Percentiles rank a stretch among this genome's conserved stretches.
Conservation (phyloP, 306 rosid species). For the Coriaria nepalensis region DNA sequence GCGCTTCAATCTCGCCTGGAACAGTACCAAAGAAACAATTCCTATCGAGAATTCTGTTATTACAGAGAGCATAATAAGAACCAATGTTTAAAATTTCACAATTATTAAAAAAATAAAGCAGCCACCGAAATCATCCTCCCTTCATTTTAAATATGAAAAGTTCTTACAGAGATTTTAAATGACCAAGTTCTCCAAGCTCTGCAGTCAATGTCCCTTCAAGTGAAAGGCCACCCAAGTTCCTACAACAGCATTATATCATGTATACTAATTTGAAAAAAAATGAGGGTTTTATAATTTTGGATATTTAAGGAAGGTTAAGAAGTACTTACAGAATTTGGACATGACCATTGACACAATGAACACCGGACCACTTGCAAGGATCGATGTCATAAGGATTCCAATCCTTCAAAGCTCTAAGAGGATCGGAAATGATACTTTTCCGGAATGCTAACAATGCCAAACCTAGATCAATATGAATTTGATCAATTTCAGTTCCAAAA, state of each 20-base stretch:
- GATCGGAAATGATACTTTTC: slow-evolving; percentile 47
- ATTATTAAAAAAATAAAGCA: too few relatives aligned
- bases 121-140: not conserved
- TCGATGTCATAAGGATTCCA: slow-evolving; percentile 52
- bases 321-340: slow-evolving; percentile 62
- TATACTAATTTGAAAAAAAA: not conserved
- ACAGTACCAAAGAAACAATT: slow-evolving; percentile 59
- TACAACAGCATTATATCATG: slow-evolving; percentile 18
- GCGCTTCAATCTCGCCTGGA: slow-evolving; percentile 66
- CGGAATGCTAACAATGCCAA: slow-evolving; percentile 45
- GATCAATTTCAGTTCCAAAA: slow-evolving; percentile 3
- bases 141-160: slow-evolving; percentile 3
- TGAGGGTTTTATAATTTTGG: not conserved
- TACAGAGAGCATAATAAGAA: slow-evolving; percentile 15
- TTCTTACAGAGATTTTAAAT: slow-evolving; percentile 62
- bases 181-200: slow-evolving; percentile 58
- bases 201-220: slow-evolving; percentile 79
- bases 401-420: slow-evolving; percentile 40
- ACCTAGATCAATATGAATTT: slow-evolving; percentile 29
- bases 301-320: not conserved
- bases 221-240: slow-evolving; percentile 52
- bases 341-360: slow-evolving; percentile 41
- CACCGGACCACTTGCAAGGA: slow-evolving; percentile 75
- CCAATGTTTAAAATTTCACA: not conserved
- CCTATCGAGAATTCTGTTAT: slow-evolving; percentile 47